phyloP scores from a whole-genome alignment of 768 basidiomycete genomes.

The Mycena vulgaris region DNA sequence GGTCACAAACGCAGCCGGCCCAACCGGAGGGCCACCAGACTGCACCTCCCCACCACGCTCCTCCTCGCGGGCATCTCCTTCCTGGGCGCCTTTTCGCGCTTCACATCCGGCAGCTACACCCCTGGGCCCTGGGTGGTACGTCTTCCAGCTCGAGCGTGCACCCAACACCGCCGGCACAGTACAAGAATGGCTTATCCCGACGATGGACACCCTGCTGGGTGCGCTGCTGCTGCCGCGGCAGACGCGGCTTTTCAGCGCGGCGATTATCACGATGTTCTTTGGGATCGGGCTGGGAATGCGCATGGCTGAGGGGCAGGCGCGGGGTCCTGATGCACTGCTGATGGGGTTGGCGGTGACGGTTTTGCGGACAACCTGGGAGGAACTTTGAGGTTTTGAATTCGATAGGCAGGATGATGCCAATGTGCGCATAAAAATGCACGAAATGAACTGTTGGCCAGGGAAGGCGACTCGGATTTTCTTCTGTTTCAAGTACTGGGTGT shows the following conservation, averaged over 20 bases:
- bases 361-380: constrained; percentile 1
- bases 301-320: not conserved
- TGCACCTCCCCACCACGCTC: constrained; percentile 8
- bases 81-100: constrained; percentile 13
- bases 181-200: constrained; percentile 3
- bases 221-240: not conserved
- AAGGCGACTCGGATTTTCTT: no score
- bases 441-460: no score
- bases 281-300: constrained; percentile 1
- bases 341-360: not conserved
- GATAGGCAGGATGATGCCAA: no score
- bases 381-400: no score
- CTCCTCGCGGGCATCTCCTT: constrained; percentile 12
- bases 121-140: constrained; percentile 19
- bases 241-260: no score
- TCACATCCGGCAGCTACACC: constrained; percentile 10
- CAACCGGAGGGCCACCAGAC: no score
- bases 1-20: no score
- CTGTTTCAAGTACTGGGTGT: no score
- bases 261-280: not conserved
- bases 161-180: not conserved
- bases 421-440: no score
- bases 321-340: not conserved
- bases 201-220: not conserved
- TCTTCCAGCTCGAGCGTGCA: constrained; percentile 15